Evolutionary conservation across 2,329 filamentous ascomycete genomes (phyloP).

Genomic region (Sclerotinia borealis): DNA sequence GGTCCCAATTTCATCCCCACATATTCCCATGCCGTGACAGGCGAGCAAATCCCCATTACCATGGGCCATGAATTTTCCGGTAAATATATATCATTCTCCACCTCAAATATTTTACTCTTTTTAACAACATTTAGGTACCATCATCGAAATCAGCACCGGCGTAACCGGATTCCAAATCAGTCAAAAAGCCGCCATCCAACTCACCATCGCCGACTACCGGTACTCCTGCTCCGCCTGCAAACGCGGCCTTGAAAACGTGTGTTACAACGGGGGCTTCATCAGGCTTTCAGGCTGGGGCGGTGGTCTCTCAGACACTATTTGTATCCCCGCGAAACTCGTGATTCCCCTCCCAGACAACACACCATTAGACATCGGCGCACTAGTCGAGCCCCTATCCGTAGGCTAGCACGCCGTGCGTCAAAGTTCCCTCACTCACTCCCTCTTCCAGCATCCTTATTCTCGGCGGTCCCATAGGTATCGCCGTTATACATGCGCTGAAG

Average conservation of each 20-base stretch:
- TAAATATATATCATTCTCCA: not conserved
- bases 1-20: conserved; percentile 43
- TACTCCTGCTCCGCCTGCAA: conserved; percentile 49
- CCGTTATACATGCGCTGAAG: conserved; percentile 51
- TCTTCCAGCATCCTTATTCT: conserved; percentile 48
- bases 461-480: conserved; percentile 58
- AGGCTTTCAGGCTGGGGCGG: conserved; percentile 43
- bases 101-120: not conserved
- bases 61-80: conserved; percentile 63
- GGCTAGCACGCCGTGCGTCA: conserved; percentile 57
- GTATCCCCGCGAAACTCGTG: conserved; percentile 43
- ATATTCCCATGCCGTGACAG: conserved; percentile 51
- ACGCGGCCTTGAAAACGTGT: conserved; percentile 50
- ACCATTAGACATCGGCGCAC: conserved; percentile 47
- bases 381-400: conserved; percentile 58
- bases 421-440: conserved; percentile 39
- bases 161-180: conserved; percentile 45
- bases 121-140: conserved; percentile 27
- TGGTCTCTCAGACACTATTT: conserved; percentile 49
- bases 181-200: conserved; percentile 53
- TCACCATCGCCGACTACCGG: conserved; percentile 54
- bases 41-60: conserved; percentile 50
- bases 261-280: conserved; percentile 49
- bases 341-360: conserved; percentile 47
- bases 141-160: conserved; percentile 50